Evolutionary conservation across 2,329 filamentous ascomycete species (phyloP).

Genomic region (Geosmithia putterillii): DNA sequence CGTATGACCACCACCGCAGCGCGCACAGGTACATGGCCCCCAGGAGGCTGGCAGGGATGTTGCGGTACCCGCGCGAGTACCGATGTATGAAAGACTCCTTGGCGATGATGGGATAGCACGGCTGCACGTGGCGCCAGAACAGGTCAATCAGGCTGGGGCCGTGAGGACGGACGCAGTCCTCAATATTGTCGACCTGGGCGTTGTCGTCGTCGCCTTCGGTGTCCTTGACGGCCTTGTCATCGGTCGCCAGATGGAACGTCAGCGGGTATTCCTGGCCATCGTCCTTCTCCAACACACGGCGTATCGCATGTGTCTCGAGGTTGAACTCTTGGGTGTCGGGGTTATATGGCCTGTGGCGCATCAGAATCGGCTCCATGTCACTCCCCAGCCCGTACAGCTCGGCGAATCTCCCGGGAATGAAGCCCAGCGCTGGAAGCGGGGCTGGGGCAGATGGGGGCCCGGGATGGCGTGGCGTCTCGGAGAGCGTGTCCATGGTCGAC

Average conservation of each 20-base stretch:
- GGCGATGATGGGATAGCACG: slow-evolving; percentile 38
- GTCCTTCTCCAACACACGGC: slow-evolving; percentile 40
- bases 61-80: slow-evolving; percentile 34
- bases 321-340: slow-evolving; percentile 21
- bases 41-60: slow-evolving; percentile 38
- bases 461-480: slow-evolving; percentile 6
- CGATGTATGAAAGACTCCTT: slow-evolving; percentile 41
- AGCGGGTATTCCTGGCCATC: slow-evolving; percentile 16
- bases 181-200: slow-evolving; percentile 30
- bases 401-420: slow-evolving; percentile 12
- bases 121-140: slow-evolving; percentile 47
- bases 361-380: slow-evolving; percentile 20
- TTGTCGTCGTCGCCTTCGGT: slow-evolving; percentile 11
- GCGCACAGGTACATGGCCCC: slow-evolving; percentile 44
- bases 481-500: not conserved
- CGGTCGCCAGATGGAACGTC: slow-evolving; percentile 18
- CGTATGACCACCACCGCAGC: slow-evolving; percentile 36
- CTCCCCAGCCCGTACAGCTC: slow-evolving; percentile 19
- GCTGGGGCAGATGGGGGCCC: slow-evolving; percentile 5
- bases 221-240: slow-evolving; percentile 15
- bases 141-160: slow-evolving; percentile 47
- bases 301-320: slow-evolving; percentile 50
- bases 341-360: slow-evolving; percentile 37
- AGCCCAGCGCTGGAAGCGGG: slow-evolving; percentile 11
- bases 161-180: slow-evolving; percentile 44